Evolutionary conservation across 345 rosid species (phyloP).

Genomic region (Nephelium lappaceum): DNA sequence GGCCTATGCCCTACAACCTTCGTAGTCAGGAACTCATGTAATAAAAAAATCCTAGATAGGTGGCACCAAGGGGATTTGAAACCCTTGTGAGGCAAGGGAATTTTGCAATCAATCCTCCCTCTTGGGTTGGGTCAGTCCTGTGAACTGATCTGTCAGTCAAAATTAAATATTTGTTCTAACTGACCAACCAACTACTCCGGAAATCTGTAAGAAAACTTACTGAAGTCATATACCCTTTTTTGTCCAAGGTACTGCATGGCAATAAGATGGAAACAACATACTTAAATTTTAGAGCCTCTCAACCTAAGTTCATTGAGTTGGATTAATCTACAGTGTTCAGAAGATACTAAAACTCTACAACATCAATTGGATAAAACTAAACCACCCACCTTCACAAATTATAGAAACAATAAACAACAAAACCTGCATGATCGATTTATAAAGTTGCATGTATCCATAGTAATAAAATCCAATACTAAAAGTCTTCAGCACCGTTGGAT

Average conservation of each 20-base stretch:
- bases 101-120: too few relatives aligned
- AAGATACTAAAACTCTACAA: neutral
- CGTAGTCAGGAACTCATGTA: neutral
- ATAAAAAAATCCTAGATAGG: neutral
- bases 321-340: neutral
- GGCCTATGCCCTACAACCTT: neutral
- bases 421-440: neutral
- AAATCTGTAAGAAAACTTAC: neutral
- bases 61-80: neutral
- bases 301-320: constrained; percentile 4
- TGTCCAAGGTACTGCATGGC: neutral
- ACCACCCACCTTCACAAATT: constrained; percentile 4
- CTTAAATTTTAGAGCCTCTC: neutral
- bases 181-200: neutral
- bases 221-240: neutral
- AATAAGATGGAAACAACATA: neutral
- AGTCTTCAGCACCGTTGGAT: neutral
- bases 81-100: too few relatives aligned
- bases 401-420: constrained; percentile 6
- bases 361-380: constrained; percentile 8
- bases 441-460: constrained; percentile 1
- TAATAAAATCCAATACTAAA: neutral
- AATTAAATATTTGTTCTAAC: neutral
- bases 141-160: neutral
- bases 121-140: neutral